These are phyloP conservation scores for Aureobasidium sp. DNA, from an alignment of 2,329 filamentous ascomycete genomes.

Conservation along the genomic window DNA sequence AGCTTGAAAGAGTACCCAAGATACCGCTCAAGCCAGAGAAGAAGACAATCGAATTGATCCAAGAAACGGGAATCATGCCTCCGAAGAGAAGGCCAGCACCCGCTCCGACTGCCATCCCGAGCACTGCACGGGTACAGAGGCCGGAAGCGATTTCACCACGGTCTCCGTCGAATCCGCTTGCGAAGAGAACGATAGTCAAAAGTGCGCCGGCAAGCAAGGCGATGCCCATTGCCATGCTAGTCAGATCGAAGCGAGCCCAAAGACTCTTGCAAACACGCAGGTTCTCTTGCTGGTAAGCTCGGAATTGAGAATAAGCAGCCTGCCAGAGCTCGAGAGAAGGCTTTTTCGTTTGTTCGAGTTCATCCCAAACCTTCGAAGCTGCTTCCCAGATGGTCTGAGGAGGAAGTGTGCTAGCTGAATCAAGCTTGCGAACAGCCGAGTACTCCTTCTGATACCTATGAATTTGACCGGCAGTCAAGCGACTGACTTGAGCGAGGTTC, in stretches of 20 bases:
- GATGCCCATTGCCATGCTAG: constrained; percentile 76
- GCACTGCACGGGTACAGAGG: constrained; percentile 42
- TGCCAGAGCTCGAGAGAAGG: constrained; percentile 30
- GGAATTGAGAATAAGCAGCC: constrained; percentile 49
- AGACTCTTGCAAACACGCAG: constrained; percentile 70
- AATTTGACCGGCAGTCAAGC: constrained; percentile 74
- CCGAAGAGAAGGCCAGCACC: constrained; percentile 21
- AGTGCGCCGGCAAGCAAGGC: constrained; percentile 60
- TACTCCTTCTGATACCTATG: constrained; percentile 84
- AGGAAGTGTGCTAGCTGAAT: constrained; percentile 48
- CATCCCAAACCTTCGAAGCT: constrained; percentile 48
- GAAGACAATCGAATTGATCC: constrained; percentile 32
- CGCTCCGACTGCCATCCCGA: constrained; percentile 25
- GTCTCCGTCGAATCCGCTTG: constrained; percentile 47
- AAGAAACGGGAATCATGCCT: constrained; percentile 23
- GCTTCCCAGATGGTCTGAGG: constrained; percentile 51
- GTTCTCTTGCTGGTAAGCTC: constrained; percentile 68
- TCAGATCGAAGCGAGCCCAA: constrained; percentile 87
- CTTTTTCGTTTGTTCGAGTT: constrained; percentile 33
- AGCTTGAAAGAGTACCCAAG: constrained; percentile 31
- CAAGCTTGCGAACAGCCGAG: constrained; percentile 59
- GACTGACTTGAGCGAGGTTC: constrained; percentile 68
- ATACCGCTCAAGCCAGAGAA: constrained; percentile 31
- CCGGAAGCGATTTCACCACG: constrained; percentile 44
- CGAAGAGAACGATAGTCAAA: constrained; percentile 62